These are phyloP conservation scores for Lentinus tigrinus DNA, from an alignment of 768 basidiomycete genomes.

Conservation along the genomic window DNA sequence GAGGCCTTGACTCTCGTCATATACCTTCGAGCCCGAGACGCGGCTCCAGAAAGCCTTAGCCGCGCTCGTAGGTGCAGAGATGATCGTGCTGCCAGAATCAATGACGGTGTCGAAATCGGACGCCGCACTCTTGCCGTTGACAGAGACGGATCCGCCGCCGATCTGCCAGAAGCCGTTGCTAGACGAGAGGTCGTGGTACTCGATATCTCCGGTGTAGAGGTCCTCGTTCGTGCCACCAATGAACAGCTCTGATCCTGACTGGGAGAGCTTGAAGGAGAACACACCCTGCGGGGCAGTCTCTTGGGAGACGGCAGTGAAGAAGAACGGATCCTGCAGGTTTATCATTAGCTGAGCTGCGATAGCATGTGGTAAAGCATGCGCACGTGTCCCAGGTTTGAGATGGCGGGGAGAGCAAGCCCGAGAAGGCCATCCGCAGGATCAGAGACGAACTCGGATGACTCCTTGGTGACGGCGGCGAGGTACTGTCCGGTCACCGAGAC, in stretches of 20 bases:
- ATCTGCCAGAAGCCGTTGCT: conserved; percentile 29
- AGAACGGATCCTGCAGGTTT: conserved; percentile 20
- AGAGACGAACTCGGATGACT: conserved; percentile 31
- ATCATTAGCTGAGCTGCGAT: not conserved
- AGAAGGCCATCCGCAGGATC: conserved; percentile 40
- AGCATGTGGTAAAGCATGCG: not conserved
- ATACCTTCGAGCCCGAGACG: conserved; percentile 26
- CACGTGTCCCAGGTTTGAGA: conserved; percentile 16
- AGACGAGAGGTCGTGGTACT: conserved; percentile 20
- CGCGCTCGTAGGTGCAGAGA: conserved; percentile 22
- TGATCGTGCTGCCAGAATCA: conserved; percentile 30
- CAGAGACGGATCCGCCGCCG: conserved; percentile 22
- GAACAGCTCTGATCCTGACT: conserved; percentile 48
- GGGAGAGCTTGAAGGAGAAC: conserved; percentile 50
- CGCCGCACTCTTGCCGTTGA: conserved; percentile 19
- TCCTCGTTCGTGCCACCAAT: conserved; percentile 52
- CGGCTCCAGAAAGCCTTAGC: conserved; percentile 26
- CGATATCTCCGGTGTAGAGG: conserved; percentile 44
- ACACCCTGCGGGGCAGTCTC: conserved; percentile 32
- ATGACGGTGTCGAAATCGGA: conserved; percentile 21
- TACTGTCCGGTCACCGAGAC: conserved; percentile 38
- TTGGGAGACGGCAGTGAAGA: conserved; percentile 43
- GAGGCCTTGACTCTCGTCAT: conserved; percentile 4
- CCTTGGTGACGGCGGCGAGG: conserved; percentile 42
- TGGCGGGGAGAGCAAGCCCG: conserved; percentile 34